Percentiles rank a stretch among this genome's conserved stretches.
Evolutionary conservation across 495 filamentous ascomycete genomes (phyloP).

Genomic region (Penicillium macrosclerotiorum): DNA sequence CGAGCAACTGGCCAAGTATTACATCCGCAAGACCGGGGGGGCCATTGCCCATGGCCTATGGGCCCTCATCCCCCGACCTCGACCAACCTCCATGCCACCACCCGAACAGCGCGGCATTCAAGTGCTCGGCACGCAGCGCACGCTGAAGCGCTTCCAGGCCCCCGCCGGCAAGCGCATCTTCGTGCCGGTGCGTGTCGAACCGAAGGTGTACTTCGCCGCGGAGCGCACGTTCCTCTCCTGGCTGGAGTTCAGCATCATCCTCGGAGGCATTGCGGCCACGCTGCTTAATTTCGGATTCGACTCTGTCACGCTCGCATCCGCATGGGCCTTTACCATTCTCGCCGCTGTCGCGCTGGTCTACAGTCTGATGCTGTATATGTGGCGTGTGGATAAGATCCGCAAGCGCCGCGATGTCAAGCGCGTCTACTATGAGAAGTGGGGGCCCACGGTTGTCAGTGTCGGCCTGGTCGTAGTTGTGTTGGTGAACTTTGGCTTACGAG

Average conservation of each 20-base stretch:
- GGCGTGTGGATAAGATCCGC: slow-evolving; percentile 80
- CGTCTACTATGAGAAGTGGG: slow-evolving; percentile 82
- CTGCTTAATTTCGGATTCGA: slow-evolving; percentile 82
- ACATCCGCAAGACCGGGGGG: slow-evolving; percentile 37
- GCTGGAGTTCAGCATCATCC: slow-evolving; percentile 95
- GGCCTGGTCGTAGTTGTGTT: slow-evolving; percentile 69
- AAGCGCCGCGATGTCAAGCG: slow-evolving; percentile 70
- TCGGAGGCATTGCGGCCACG: slow-evolving; percentile 86
- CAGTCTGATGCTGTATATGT: slow-evolving; percentile 77
- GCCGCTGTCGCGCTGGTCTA: slow-evolving; percentile 75
- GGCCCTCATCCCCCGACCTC: slow-evolving; percentile 56
- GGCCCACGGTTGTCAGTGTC: slow-evolving; percentile 75
- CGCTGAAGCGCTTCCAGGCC: slow-evolving; percentile 69
- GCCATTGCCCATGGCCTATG: slow-evolving; percentile 45
- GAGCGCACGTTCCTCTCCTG: slow-evolving; percentile 95
- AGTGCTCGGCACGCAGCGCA: slow-evolving; percentile 54
- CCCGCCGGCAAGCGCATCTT: slow-evolving; percentile 94
- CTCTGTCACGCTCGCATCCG: slow-evolving; percentile 57
- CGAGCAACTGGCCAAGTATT: slow-evolving; percentile 51
- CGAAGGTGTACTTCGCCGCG: slow-evolving; percentile 95
- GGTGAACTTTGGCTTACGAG: slow-evolving; percentile 65
- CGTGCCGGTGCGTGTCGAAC: slow-evolving; percentile 92
- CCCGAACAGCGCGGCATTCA: slow-evolving; percentile 45
- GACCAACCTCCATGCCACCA: slow-evolving; percentile 57
- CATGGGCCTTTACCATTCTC: slow-evolving; percentile 77